These are phyloP conservation scores for Harrya chromipes DNA, from an alignment of 768 basidiomycete genomes.

Conservation along the genomic window DNA sequence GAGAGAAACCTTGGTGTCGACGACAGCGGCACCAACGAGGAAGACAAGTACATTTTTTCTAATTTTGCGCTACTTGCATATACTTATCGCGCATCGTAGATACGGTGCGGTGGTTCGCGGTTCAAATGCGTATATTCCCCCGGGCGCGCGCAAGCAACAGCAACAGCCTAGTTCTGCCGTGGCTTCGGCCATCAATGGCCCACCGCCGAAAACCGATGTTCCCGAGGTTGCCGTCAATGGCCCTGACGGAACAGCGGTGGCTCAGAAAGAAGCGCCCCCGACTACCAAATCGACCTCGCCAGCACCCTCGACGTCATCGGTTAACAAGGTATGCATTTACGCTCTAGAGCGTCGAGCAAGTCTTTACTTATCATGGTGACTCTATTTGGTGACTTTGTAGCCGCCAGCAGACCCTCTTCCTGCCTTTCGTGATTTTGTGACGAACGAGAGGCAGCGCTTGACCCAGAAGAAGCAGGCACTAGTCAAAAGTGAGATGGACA, in stretches of 20 bases:
- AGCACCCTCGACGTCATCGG: slow-evolving; percentile 44
- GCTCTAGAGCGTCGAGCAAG: background rate
- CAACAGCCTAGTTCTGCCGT: slow-evolving; percentile 21
- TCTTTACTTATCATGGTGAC: slow-evolving; percentile 7
- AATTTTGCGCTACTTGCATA: slow-evolving; percentile 11
- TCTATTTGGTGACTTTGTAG: slow-evolving; percentile 31
- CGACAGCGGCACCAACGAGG: slow-evolving; percentile 81
- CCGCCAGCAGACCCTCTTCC: slow-evolving; percentile 73
- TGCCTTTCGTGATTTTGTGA: slow-evolving; percentile 91
- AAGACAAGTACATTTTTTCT: slow-evolving; percentile 75
- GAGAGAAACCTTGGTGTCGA: slow-evolving; percentile 69
- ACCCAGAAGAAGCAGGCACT: slow-evolving; percentile 89
- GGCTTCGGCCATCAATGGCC: slow-evolving; percentile 27
- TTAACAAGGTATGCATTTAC: slow-evolving; percentile 47
- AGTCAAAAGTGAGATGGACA: slow-evolving; percentile 92
- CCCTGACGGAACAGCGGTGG: slow-evolving; percentile 61
- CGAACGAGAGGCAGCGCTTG: slow-evolving; percentile 84
- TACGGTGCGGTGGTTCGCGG: slow-evolving; percentile 91
- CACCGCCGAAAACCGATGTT: slow-evolving; percentile 42
- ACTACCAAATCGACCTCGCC: slow-evolving; percentile 65
- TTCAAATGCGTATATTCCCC: slow-evolving; percentile 90
- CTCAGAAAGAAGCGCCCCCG: slow-evolving; percentile 42
- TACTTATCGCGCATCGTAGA: slow-evolving; percentile 41
- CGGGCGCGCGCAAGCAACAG: slow-evolving; percentile 67
- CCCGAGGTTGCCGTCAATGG: slow-evolving; percentile 77